phyloP scores from a whole-genome alignment of 352 stramenopile genomes.

The Phytophthora agathidicida region DNA sequence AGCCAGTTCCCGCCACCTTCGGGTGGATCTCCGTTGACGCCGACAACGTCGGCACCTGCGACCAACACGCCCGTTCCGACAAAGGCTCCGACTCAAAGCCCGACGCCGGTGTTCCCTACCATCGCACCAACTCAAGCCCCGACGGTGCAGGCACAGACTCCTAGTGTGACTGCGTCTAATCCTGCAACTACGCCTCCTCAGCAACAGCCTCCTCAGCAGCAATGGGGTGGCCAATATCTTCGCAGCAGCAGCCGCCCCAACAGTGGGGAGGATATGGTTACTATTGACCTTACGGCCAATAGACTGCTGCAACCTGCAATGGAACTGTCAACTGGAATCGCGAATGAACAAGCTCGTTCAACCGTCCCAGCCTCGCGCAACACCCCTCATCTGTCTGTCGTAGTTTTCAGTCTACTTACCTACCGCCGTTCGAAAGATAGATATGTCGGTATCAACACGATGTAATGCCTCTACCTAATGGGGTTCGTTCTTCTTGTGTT shows the following conservation, averaged over 20 bases:
- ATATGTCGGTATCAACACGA: too few species aligned
- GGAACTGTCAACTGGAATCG: slow-evolving; percentile 6
- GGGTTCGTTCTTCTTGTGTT: too few species aligned
- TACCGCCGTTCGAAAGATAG: too few species aligned
- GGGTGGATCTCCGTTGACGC: background rate
- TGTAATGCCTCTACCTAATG: too few species aligned
- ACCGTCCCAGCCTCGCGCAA: too few species aligned
- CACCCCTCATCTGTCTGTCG: too few species aligned
- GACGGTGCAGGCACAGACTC: background rate
- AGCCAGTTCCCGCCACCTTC: slow-evolving; percentile 49
- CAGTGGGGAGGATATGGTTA: background rate
- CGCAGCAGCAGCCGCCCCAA: background rate
- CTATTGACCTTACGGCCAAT: too few species aligned
- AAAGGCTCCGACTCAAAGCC: background rate
- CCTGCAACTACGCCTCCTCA: background rate
- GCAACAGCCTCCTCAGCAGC: background rate
- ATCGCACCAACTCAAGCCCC: background rate
- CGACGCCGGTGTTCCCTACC: background rate
- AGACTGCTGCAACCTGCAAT: background rate
- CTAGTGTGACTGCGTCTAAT: background rate
- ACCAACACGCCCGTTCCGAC: background rate
- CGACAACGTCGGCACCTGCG: background rate
- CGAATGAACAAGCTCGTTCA: too few species aligned
- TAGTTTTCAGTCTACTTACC: too few species aligned
- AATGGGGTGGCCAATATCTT: background rate